These are phyloP conservation scores for Micromonas pusilla DNA, from an alignment of 139 green algal species.

Conservation along the genomic window DNA sequence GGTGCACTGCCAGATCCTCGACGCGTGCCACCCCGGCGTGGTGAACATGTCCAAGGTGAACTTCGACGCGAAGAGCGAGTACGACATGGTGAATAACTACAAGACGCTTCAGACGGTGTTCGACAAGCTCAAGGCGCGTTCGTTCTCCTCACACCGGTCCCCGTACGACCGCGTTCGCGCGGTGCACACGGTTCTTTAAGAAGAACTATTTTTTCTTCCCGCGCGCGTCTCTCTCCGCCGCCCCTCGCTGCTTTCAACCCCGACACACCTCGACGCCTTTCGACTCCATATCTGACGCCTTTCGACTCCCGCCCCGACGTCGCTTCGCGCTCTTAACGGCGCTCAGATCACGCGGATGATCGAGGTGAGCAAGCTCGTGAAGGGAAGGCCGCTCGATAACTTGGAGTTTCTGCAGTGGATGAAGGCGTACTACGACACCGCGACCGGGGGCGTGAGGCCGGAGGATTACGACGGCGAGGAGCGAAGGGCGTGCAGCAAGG, in stretches of 20 bases:
- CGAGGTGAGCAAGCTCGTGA: conserved; percentile 82
- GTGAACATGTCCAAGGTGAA: conserved; percentile 91
- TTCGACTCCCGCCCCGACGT: too few species aligned
- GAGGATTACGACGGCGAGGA: conserved; percentile 29
- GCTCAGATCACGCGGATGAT: conserved; percentile 62
- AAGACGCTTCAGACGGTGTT: conserved; percentile 94
- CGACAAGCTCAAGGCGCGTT: conserved; percentile 79
- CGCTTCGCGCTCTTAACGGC: too few species aligned
- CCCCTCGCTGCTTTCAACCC: too few species aligned
- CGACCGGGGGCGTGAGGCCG: conserved; percentile 41
- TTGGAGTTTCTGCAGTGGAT: conserved; percentile 96
- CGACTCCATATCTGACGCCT: too few species aligned
- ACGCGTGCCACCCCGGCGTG: conserved; percentile 69
- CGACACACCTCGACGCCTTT: too few species aligned
- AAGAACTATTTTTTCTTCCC: too few species aligned
- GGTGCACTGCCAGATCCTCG: conserved; percentile 83
- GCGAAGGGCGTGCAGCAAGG: conserved; percentile 19
- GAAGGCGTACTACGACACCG: conserved; percentile 72
- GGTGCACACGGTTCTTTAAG: conserved; percentile 66
- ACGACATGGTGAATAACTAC: conserved; percentile 94
- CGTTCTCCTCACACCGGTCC: too few species aligned
- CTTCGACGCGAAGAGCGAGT: conserved; percentile 92
- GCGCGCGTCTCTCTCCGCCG: too few species aligned
- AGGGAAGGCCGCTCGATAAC: conserved; percentile 90
- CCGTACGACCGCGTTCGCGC: too few species aligned